Evolutionary conservation across 257 asterid genomes (phyloP), one percentile per base, ranked within the genome.

Genomic region (Primulina tabacum): DNA sequence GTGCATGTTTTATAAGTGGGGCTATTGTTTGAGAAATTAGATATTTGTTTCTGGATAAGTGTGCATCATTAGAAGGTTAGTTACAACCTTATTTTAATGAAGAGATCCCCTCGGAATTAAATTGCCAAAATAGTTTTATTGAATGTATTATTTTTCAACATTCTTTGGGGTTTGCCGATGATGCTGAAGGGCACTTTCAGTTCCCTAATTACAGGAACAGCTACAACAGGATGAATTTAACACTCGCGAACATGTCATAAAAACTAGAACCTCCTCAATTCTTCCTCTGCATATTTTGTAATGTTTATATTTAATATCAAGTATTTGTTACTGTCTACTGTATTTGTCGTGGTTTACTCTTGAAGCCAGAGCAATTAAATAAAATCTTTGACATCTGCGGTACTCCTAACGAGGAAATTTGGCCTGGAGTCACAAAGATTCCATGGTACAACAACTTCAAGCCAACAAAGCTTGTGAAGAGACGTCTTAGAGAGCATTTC

Each of bases 401-500:
- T 37, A 79, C 90, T 65, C 95, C 97, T 24, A 88, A 53, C 24
- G 97, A 90, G 77, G 90, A 81, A 24, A 88, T 73, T 73, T 90
- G 97, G 97, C 97, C 97, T 65, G 97, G 95, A 47, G 97, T 90
- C 65, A 79, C 97, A 26, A 90, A 90, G 79, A 81, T 82, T 64
- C 97, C 97, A 37, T 90, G 92, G 89, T 90, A 88, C 69, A 90
- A 82, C 81, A 90, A 88, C 76, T 83, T 86, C 78, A 90, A 90
- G 79, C 97, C 97, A 14, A 71, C 90, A 55, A 86, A 88, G 72
- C 78, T 77, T 24, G 71, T 86, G 80, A 90, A 88, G 77, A 86
- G 97, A 78, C 91, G 95, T 60, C 87, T 90, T 71, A 84, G 86
- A 76, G 97, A 90, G 77, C 87, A 82, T 69, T 90, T 78, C 81